Evolutionary conservation across 306 rosid species (phyloP).

Genomic region (Quercus cerris): DNA sequence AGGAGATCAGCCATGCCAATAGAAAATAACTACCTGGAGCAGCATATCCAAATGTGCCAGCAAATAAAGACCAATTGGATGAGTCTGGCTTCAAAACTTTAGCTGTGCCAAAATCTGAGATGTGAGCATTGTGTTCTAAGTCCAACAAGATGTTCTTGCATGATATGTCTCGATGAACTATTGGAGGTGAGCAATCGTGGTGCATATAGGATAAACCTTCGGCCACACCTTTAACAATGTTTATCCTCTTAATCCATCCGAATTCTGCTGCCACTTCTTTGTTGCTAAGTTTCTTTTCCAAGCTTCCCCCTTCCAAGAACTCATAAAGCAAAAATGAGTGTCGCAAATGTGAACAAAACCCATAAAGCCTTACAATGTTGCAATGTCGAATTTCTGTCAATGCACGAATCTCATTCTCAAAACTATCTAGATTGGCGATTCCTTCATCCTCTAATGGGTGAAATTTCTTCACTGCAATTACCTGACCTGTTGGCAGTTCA

Average conservation of each 20-base stretch:
- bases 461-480: constrained; percentile 21
- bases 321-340: no score
- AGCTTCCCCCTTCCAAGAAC: no score
- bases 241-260: constrained; percentile 15
- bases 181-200: neutral
- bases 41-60: constrained; percentile 27
- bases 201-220: neutral
- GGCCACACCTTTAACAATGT: constrained; percentile 6
- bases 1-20: no score
- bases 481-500: constrained; percentile 5
- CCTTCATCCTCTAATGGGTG: neutral
- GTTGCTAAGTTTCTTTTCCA: neutral
- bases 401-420: constrained; percentile 12
- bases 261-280: neutral
- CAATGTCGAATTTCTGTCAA: no score
- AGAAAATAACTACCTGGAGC: constrained; percentile 15
- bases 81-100: constrained; percentile 12
- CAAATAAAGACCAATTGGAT: constrained; percentile 10
- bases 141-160: constrained; percentile 20
- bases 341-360: no score
- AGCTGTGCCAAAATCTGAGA: constrained; percentile 18
- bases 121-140: neutral
- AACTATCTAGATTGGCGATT: neutral
- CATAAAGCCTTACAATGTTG: no score
- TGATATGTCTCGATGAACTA: constrained; percentile 25